Evolutionary conservation across 2,329 filamentous ascomycete species (phyloP), one percentile per base, ranked within the genome.

Genomic region (Stromatinia cepivora): DNA sequence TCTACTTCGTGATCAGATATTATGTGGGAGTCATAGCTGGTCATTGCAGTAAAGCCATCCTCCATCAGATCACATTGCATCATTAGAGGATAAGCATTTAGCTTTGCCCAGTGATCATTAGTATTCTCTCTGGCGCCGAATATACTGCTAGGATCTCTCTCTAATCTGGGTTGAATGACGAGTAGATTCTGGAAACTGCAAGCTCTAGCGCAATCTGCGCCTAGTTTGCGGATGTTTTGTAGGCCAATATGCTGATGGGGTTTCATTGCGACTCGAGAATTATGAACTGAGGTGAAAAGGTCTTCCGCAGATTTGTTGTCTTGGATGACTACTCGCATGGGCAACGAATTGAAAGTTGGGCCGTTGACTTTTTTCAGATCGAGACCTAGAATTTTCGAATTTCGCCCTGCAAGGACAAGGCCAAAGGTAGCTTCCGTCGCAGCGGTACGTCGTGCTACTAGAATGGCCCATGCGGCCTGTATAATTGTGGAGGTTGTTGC

Each of bases 401-500:
- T 80, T 36, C 81, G 79, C n/a, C 81, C 82, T 7, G 81, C 80
- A 11, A 82, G 75, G 0, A 80, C 82, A 71, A 80, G 79, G 4
- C 82, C 82, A 70, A 83, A 83, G 8, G 81, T 74, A 36, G 82
- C 78, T 70, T 83, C 81, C 13, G 78, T 69, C 13, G 79, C 75
- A 2, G 77, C 77, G 52, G 81, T 77, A 67, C 81, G 82, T 7
- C 79, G 69, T 1, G 78, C 78, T 2, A 80, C 74, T 1, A 82
- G 75, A 6, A 83, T 71, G 4, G 80, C 79, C 82, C 81, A 83
- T 1, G 81, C 80, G 48, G 73, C 72, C 17, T 73, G 71, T 65
- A 75, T 72, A 4, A 71, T 64, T 11, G 70, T 74, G 53, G 73
- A 62, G 3, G 70, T 53, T 34, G 73, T 74, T 45, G 71, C 53